Percentiles rank a stretch among this genome's conserved stretches.
These are phyloP conservation scores for Pelargonium fulgidum DNA, from an alignment of 441 rosid species.

Conservation along the genomic window DNA sequence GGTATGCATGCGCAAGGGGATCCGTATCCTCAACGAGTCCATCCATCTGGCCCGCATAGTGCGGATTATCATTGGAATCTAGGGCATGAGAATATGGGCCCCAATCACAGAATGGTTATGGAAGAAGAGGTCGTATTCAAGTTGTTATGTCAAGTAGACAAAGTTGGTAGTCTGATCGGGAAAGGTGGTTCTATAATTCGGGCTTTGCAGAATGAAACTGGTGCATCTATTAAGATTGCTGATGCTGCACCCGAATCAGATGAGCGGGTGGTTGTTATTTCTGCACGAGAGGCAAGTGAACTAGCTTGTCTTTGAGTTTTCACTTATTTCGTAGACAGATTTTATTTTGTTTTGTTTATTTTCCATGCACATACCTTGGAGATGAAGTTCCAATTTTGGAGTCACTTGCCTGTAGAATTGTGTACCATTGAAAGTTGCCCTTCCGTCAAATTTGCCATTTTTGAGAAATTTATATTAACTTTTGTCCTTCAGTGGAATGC, in stretches of 20 bases:
- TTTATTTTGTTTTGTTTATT: background rate
- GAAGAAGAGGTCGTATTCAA: conserved; percentile 53
- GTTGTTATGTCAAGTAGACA: conserved; percentile 52
- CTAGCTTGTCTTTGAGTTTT: conserved; percentile 17
- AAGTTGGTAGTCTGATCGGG: conserved; percentile 64
- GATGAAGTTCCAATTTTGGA: background rate
- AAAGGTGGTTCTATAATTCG: conserved; percentile 56
- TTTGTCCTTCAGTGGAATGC: background rate
- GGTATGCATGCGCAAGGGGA: conserved; percentile 27
- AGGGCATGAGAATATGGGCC: conserved; percentile 41
- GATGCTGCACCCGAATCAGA: conserved; percentile 47
- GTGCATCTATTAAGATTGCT: conserved; percentile 48
- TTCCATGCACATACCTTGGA: background rate
- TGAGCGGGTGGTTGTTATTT: conserved; percentile 49
- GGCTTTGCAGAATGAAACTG: conserved; percentile 50
- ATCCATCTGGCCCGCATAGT: conserved; percentile 33
- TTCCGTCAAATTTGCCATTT: too few relatives aligned
- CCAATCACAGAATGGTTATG: conserved; percentile 35
- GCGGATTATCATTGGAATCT: conserved; percentile 36
- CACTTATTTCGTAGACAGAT: background rate
- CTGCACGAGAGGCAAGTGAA: conserved; percentile 51
- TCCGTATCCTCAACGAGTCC: conserved; percentile 37
- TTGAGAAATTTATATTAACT: background rate
- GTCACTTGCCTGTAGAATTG: background rate
- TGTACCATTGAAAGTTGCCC: too few relatives aligned